Evolutionary conservation across 2,329 filamentous ascomycete genomes (phyloP).

Genomic region (Alternaria postmessia): DNA sequence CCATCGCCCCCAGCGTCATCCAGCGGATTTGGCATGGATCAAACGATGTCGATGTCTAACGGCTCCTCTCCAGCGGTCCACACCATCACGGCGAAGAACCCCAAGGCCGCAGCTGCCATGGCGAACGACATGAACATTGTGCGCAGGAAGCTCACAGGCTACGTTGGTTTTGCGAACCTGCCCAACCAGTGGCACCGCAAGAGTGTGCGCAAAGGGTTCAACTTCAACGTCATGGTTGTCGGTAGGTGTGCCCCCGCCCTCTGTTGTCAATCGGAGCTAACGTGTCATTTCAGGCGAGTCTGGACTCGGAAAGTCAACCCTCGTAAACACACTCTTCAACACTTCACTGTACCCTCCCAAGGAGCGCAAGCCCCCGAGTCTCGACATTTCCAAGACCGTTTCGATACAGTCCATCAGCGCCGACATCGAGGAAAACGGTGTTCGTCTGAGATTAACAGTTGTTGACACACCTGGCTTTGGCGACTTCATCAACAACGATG

Average conservation of each 20-base stretch:
- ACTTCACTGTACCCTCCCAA: conserved; percentile 98
- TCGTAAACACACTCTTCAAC: conserved; percentile 99
- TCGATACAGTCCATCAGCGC: conserved; percentile 64
- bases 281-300: conserved; percentile 78
- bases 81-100: conserved; percentile 71
- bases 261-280: conserved; percentile 23
- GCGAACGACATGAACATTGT: conserved; percentile 83
- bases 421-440: conserved; percentile 94
- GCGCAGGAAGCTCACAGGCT: conserved; percentile 96
- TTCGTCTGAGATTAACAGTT: conserved; percentile 93
- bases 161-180: conserved; percentile 97
- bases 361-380: conserved; percentile 96
- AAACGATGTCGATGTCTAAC: conserved; percentile 64
- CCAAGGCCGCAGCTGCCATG: conserved; percentile 63
- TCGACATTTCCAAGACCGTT: conserved; percentile 90
- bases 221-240: conserved; percentile 99
- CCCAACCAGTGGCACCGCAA: conserved; percentile 99
- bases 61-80: conserved; percentile 59
- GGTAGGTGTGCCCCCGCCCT: conserved; percentile 69
- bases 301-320: conserved; percentile 96
- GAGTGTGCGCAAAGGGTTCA: conserved; percentile 99
- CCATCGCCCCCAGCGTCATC: conserved; percentile 56
- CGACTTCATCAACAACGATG: conserved; percentile 99
- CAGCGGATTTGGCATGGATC: conserved; percentile 65
- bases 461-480: conserved; percentile 98